Base-by-base conservation (phyloP, 1,284 basidiomycete genomes). In the Omphalotus olearius region DNA sequence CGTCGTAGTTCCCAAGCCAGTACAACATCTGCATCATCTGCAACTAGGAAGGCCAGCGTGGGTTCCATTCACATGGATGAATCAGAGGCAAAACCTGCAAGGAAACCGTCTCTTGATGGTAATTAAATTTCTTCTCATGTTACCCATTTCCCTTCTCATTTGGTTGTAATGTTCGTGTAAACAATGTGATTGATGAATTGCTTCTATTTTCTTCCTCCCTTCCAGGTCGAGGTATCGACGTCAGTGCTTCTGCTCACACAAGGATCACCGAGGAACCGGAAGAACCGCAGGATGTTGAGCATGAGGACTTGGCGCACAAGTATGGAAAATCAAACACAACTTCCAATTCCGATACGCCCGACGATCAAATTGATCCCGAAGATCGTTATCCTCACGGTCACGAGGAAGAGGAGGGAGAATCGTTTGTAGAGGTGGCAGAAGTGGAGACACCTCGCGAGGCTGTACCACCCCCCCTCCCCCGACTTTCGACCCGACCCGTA, bases 41-140 rank as follows among this genome's bases (percentile, higher is more conserved):
- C 49, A 23, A 50, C 56, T 26, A 64, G 64, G 54, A 68, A 66
- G 55, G 59, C 55, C 17, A 66, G 64, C 41, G 55, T 64, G 25
- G 57, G 58, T 18, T 54, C 58, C 11, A 50, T 53, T 30, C 40
- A 48, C 13, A 45, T 57, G 53, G 57, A 57, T 53, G 57, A 58
- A 45, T 13, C 16, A 46, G 55, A 59, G 50, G 61, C 59, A 51
- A 48, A 58, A 46, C 62, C 63, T 54, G 53, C 45, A 44, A 20
- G 54, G 47, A 55, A 47, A 9, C 48, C 46, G 48, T 55, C 60
- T 53, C 64, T 66, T 56, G 70, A 79, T 75, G 82, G 81, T 82
- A 75, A 82, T 78, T 80, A 68, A 69, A 79, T 60, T 61, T 65
- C 41, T 38, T 61, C 54, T 58, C 14, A 16, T 48, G 17, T 18